Conservation (phyloP, 441 rosid genomes). For the Syzygium malaccense region DNA sequence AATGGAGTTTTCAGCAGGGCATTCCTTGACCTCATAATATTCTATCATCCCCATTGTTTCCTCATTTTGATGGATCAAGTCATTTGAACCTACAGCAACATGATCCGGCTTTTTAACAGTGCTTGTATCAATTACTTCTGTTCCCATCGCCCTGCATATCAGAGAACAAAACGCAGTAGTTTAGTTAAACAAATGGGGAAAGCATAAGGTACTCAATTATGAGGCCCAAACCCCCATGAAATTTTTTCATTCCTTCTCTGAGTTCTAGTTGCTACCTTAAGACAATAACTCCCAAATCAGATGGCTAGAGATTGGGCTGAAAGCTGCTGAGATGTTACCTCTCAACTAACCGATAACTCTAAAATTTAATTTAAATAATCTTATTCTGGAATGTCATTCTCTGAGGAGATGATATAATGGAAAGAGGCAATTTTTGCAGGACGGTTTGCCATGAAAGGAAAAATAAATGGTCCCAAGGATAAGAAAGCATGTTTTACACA, state of each 20-base stretch:
- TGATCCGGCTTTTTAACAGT: conserved; percentile 78
- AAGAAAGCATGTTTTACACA: neutral
- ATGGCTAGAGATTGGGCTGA: neutral
- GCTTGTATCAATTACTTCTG: conserved; percentile 58
- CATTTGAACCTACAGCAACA: conserved; percentile 40
- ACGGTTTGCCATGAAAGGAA: neutral
- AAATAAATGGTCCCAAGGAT: neutral
- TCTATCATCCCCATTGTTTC: conserved; percentile 55
- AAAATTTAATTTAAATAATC: neutral
- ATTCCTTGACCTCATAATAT: conserved; percentile 76
- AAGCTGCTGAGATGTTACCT: neutral
- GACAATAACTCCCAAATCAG: neutral
- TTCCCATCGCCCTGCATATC: conserved; percentile 39
- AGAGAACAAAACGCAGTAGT: neutral
- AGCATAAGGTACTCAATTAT: neutral
- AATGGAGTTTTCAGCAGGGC: conserved; percentile 49
- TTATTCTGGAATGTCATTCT: neutral
- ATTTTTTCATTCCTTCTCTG: neutral
- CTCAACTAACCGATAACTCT: neutral
- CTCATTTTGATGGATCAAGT: conserved; percentile 38
- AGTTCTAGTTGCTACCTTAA: neutral
- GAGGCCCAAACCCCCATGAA: neutral
- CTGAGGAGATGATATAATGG: neutral
- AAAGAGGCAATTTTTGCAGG: neutral
- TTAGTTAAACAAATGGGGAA: neutral